Conservation (phyloP, 2,329 filamentous ascomycete genomes). For the Penicillium sp. region DNA sequence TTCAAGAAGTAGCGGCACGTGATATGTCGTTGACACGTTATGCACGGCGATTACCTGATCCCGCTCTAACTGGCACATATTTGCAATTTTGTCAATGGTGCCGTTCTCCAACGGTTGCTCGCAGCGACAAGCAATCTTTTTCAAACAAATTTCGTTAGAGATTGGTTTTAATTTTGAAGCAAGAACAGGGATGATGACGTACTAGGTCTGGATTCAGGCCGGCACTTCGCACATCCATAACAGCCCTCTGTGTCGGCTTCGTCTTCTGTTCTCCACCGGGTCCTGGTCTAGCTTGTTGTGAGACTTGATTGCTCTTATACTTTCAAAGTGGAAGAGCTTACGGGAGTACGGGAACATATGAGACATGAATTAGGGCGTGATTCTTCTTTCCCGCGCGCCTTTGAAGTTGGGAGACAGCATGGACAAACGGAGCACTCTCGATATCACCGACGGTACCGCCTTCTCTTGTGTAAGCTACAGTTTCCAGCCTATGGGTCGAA, state of each 20-base stretch:
- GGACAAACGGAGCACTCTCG: conserved; percentile 79
- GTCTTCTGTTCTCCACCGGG: conserved; percentile 75
- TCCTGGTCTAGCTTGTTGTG: neutral
- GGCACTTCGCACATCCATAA: conserved; percentile 65
- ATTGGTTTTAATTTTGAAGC: neutral
- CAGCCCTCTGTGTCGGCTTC: conserved; percentile 91
- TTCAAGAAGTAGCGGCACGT: conserved; percentile 87
- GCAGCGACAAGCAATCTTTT: conserved; percentile 90
- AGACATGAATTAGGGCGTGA: conserved; percentile 80
- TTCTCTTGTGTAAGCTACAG: conserved; percentile 38
- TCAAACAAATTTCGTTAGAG: conserved; percentile 29
- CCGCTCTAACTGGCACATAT: conserved; percentile 79
- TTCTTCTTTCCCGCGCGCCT: conserved; percentile 68
- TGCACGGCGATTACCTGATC: conserved; percentile 83
- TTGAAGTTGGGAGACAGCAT: conserved; percentile 75
- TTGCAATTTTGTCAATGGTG: conserved; percentile 82
- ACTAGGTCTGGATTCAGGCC: conserved; percentile 15
- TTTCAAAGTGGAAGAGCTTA: neutral
- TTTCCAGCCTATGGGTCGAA: conserved; percentile 40
- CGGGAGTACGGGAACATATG: conserved; percentile 55
- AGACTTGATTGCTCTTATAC: neutral
- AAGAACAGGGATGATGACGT: neutral
- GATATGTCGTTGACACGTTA: conserved; percentile 86
- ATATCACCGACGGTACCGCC: conserved; percentile 56
- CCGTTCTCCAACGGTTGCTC: conserved; percentile 67